Evolutionary conservation across 768 basidiomycete species (phyloP).

Genomic region (Trametes gibbosa): DNA sequence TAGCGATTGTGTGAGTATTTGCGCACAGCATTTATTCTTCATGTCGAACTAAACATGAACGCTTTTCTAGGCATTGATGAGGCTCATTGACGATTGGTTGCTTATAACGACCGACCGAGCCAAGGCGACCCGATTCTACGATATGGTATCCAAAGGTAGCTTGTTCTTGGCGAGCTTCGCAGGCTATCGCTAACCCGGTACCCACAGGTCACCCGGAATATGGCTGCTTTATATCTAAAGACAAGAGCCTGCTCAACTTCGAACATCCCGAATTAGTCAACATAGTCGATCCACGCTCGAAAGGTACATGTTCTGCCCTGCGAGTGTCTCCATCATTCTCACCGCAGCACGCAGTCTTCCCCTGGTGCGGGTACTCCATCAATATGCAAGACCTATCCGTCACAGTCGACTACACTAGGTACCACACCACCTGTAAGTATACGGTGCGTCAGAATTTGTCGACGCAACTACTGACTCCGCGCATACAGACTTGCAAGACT

Average conservation of each 20-base stretch:
- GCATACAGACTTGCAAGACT: constrained; percentile 55
- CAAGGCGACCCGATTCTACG: constrained; percentile 67
- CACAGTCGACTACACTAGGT: constrained; percentile 74
- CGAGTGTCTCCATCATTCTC: background rate
- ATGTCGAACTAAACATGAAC: background rate
- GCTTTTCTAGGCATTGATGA: constrained; percentile 63
- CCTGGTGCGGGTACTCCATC: constrained; percentile 91
- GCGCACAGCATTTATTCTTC: background rate
- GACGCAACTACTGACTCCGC: background rate
- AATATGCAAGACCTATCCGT: constrained; percentile 75
- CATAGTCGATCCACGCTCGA: constrained; percentile 45
- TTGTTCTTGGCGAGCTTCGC: background rate
- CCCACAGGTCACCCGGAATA: constrained; percentile 83
- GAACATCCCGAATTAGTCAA: constrained; percentile 56
- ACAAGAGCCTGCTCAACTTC: constrained; percentile 91
- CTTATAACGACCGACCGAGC: constrained; percentile 68
- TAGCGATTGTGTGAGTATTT: constrained; percentile 55
- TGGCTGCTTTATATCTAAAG: constrained; percentile 84
- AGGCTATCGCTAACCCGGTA: background rate
- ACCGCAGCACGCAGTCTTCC: constrained; percentile 58
- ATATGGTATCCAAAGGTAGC: constrained; percentile 70
- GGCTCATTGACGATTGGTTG: constrained; percentile 94
- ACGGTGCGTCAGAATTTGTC: too few species aligned
- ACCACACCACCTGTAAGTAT: constrained; percentile 52
- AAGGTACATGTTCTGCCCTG: constrained; percentile 28